Evolutionary conservation across 2,329 filamentous ascomycete species (phyloP), one percentile per base, ranked within the genome.

Genomic region (Diplodia seriata): DNA sequence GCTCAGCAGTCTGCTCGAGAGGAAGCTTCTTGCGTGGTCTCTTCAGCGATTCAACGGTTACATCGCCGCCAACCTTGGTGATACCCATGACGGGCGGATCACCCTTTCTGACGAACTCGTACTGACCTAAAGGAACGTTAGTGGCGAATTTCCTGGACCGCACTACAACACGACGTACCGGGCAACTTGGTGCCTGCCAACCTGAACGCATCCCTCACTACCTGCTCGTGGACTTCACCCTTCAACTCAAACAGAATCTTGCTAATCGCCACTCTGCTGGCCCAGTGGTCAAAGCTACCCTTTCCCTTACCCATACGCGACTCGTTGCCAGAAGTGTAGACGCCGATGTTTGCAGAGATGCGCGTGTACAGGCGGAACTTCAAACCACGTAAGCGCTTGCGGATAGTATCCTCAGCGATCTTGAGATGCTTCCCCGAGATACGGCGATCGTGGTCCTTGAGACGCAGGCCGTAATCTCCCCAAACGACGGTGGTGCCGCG

Each of bases 221-320:
- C 89, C 82, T 97, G 92, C 84, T 99, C 95, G 86, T 99, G 95
- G 71, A 98, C 77, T 73, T 93, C 88, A 55, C 95, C 95, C 80
- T 93, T 93, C 72, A 99, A 82, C 81, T 99, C 95, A 73, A 99
- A 96, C 23, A 97, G 84, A 59, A 99, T 88, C 79, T 95, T 92
- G 81, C 91, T 97, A 63, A 98, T 92, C 9, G 93, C 89, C 72
- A 98, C 89, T 80, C 94, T 89, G 26, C 91, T 88, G 4, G 94
- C 93, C 95, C 95, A 99, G 77, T 97, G 92, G 78, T 99, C 95
- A 77, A 99, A 98, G 70, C 90, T 91, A 73, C 95, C 95, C 80
- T 99, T 99, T 81, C 95, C 95, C 82, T 98, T 99, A 79, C 95
- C 95, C 96, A 99, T 99, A 87, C 95, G 91, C 79, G 93, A 91